Evolutionary conservation across 2,329 filamentous ascomycete genomes (phyloP).

Genomic region (Chlorencoelia australis): DNA sequence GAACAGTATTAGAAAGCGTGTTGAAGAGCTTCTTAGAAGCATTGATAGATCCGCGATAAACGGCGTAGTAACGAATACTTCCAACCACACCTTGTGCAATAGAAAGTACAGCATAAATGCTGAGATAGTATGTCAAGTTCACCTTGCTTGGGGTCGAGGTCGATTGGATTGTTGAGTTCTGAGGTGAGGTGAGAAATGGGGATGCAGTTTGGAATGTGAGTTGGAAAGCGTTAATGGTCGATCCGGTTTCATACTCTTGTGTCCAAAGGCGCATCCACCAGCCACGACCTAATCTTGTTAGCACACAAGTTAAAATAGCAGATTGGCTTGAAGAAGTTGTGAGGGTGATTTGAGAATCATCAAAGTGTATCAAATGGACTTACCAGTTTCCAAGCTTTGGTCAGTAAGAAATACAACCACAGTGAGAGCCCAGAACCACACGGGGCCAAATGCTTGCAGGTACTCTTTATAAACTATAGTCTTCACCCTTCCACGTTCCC

Average conservation of each 20-base stretch:
- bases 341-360: background rate
- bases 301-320: background rate
- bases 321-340: background rate
- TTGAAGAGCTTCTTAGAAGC: conserved; percentile 62
- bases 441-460: conserved; percentile 54
- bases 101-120: conserved; percentile 55
- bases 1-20: conserved; percentile 53
- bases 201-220: conserved; percentile 32
- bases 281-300: conserved; percentile 34
- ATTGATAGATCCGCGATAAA: conserved; percentile 54
- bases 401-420: conserved; percentile 44
- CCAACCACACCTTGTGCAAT: conserved; percentile 46
- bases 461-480: conserved; percentile 58
- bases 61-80: conserved; percentile 51
- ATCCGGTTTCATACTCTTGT: conserved; percentile 30
- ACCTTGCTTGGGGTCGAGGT: background rate
- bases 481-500: conserved; percentile 61
- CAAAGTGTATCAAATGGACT: conserved; percentile 16
- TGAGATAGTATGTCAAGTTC: conserved; percentile 51
- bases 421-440: conserved; percentile 47
- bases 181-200: conserved; percentile 1
- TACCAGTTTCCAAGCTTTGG: conserved; percentile 44
- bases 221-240: conserved; percentile 17
- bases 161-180: conserved; percentile 1
- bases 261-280: conserved; percentile 61